Percentiles rank a stretch among this genome's conserved stretches.
Evolutionary conservation across 1,284 basidiomycete genomes (phyloP).

Genomic region (Heterobasidion irregulare): DNA sequence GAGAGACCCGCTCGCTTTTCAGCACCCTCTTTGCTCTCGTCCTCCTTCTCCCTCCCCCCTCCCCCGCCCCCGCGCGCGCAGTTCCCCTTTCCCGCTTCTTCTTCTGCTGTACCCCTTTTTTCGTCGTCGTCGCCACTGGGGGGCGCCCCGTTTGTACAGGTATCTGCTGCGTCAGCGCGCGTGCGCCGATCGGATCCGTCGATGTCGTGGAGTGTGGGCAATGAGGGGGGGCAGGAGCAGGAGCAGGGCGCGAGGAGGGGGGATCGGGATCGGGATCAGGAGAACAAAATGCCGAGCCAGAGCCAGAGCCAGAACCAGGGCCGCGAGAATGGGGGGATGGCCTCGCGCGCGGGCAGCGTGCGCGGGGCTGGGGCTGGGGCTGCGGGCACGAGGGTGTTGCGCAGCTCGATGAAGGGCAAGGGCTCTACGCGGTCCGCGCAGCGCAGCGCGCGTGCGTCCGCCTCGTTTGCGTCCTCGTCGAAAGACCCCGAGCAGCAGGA

Average conservation of each 20-base stretch:
- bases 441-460: neutral
- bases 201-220: neutral
- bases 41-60: neutral
- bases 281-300: neutral
- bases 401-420: slow-evolving; percentile 10
- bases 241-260: neutral
- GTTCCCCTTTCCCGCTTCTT: neutral
- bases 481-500: slow-evolving; percentile 2
- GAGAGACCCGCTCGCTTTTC: neutral
- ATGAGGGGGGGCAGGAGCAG: neutral
- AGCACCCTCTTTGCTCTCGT: neutral
- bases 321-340: neutral
- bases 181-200: neutral
- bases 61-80: neutral
- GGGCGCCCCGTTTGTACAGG: neutral
- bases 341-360: neutral
- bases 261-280: neutral
- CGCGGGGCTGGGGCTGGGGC: neutral
- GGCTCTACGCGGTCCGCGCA: neutral
- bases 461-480: slow-evolving; percentile 9
- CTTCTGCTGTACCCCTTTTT: neutral
- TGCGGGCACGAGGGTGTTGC: slow-evolving; percentile 6
- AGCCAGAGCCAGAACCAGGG: too few relatives aligned
- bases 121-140: neutral
- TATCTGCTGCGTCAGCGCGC: neutral